Evolutionary conservation across 331 rosid genomes (phyloP), one percentile per base, ranked within the genome.

Genomic region (Prunus yedoensis): DNA sequence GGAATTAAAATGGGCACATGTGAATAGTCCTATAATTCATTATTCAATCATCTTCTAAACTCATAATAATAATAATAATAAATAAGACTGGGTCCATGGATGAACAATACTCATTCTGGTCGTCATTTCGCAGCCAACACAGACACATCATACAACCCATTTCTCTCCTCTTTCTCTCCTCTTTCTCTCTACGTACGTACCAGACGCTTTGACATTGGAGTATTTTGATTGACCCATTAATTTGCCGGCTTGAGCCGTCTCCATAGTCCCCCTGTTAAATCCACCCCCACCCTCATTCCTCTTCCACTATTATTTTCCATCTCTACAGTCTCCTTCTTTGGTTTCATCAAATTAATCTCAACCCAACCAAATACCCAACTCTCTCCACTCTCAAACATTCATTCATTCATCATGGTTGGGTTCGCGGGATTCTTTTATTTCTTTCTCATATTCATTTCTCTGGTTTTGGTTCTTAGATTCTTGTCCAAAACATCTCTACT

Each of bases 401-500:
- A 66, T 15, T 16, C 53, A 10, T 30, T 41, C 68, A 60, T 15
- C 67, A 83, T 88, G 84, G 78, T 73, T 62, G 83, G 80, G 18
- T 32, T 23, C 15, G 41, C 67, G 67, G 13, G 13, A 17, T 7
- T 58, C 14, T 23, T 74, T 13, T 74, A 47, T 27, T 80, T 49
- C 67, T 57, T 86, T 30, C 45, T 83, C 74, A 35, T 83, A 35
- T 65, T 87, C 35, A 17, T 83, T 46, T 61, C 84, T 73, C 51
- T 78, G 77, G 20, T 84, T 53, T 2, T 84, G 1, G 9, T 79
- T 60, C 20, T 79, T 8, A 84, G 87, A 8, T 76, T 90, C 53
- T 71, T 91, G 71, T 84, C 87, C 66, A 90, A 81, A 81, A 90
- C 98, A 38, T 90, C 94, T 28, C 80, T 87, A 35, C 69, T 91